Percentiles rank a stretch among this genome's conserved stretches.
Conservation (phyloP, 768 basidiomycete species). For the Lactifluus piperatus region DNA sequence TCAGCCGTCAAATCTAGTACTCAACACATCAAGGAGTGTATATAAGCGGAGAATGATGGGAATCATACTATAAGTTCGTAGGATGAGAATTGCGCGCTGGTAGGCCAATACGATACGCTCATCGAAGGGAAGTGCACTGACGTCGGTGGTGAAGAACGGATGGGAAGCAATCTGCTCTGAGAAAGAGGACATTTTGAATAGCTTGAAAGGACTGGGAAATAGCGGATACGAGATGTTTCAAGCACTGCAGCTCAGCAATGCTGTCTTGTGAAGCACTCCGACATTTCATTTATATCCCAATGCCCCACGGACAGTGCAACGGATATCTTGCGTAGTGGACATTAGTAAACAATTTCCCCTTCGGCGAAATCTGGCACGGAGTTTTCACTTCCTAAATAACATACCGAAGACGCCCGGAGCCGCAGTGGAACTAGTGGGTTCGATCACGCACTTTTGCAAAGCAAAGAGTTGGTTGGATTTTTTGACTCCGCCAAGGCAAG, state of each 20-base stretch:
- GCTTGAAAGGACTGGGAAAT: not conserved
- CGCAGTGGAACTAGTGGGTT: too few species aligned
- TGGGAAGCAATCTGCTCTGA: conserved; percentile 2
- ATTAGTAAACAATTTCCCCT: too few species aligned
- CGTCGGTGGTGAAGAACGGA: conserved; percentile 3
- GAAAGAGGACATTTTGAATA: not conserved
- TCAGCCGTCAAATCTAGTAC: conserved; percentile 31
- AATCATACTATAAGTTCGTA: conserved; percentile 10
- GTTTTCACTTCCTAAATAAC: too few species aligned
- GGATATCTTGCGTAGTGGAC: not conserved
- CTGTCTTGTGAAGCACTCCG: not conserved
- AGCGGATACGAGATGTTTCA: not conserved
- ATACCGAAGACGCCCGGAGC: too few species aligned
- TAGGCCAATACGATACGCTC: conserved; percentile 8
- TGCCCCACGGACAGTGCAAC: too few species aligned
- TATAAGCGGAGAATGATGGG: not conserved
- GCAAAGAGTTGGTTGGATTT: too few species aligned
- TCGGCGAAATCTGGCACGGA: too few species aligned
- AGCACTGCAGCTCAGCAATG: not conserved
- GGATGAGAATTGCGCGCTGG: not conserved
- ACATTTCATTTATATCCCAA: not conserved
- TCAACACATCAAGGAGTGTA: not conserved
- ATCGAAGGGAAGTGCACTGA: not conserved
- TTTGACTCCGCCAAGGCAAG: too few species aligned
- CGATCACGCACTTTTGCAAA: too few species aligned